Evolutionary conservation across 2,329 filamentous ascomycete species (phyloP).

Genomic region (Pleurostoma richardsiae): DNA sequence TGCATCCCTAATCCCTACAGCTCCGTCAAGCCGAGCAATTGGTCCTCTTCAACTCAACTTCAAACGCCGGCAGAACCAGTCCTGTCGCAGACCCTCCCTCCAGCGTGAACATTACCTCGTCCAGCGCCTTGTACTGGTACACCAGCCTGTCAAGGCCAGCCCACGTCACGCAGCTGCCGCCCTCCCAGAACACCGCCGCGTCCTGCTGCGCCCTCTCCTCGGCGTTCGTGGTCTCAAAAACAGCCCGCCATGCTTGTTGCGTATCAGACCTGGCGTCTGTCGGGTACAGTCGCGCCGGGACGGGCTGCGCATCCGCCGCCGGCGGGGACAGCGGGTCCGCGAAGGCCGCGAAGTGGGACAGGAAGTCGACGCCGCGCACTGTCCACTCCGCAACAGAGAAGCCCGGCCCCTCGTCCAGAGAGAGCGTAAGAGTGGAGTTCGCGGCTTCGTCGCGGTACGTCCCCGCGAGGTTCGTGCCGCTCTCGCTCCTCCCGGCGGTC

Average conservation of each 20-base stretch:
- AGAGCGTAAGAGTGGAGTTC: slow-evolving; percentile 33
- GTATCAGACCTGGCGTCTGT: background rate
- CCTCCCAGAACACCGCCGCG: slow-evolving; percentile 3
- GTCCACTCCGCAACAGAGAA: slow-evolving; percentile 30
- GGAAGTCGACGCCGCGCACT: slow-evolving; percentile 33
- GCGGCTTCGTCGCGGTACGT: slow-evolving; percentile 28
- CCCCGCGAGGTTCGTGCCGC: slow-evolving; percentile 22
- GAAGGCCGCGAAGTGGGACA: slow-evolving; percentile 21
- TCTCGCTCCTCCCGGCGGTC: slow-evolving; percentile 30
- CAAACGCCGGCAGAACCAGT: background rate
- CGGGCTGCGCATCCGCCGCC: background rate
- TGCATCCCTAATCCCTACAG: too few relatives aligned
- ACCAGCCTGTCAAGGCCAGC: slow-evolving; percentile 3
- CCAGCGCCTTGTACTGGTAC: slow-evolving; percentile 2
- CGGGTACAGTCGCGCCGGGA: slow-evolving; percentile 3
- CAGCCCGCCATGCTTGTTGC: slow-evolving; percentile 2
- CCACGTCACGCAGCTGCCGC: slow-evolving; percentile 6
- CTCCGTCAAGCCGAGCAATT: too few relatives aligned
- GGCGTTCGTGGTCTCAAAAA: slow-evolving; percentile 1
- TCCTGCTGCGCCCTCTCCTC: slow-evolving; percentile 1
- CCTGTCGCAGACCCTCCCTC: background rate
- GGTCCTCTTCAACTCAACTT: too few relatives aligned
- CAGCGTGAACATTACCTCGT: slow-evolving; percentile 2
- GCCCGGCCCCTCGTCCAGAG: slow-evolving; percentile 30
- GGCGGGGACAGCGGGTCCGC: background rate